Conservation (phyloP, 78 protist species). For the Planoprotostelium fungivorum region DNA sequence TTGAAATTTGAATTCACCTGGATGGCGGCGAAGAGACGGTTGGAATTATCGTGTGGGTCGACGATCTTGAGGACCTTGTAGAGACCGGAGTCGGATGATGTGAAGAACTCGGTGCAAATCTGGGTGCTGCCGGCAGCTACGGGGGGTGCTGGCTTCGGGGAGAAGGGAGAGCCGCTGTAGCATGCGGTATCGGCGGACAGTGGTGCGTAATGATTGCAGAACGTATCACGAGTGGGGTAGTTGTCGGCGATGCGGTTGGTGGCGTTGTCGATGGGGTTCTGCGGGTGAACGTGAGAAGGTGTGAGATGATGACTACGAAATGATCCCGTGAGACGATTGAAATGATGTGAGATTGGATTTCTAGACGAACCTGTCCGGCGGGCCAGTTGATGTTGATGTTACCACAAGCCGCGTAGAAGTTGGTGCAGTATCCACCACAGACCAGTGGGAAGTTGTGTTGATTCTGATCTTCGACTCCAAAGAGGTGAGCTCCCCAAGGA, state of each 20-base stretch:
- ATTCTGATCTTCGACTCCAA: not conserved
- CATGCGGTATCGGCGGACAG: not conserved
- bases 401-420: not conserved
- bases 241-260: not conserved
- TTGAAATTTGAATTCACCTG: not conserved
- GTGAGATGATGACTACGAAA: too few species aligned
- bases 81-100: not conserved
- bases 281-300: too few species aligned
- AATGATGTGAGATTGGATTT: too few species aligned
- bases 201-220: not conserved
- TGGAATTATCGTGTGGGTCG: not conserved
- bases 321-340: too few species aligned
- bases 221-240: not conserved
- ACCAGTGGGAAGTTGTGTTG: not conserved
- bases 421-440: not conserved
- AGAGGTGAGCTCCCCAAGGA: slow-evolving; percentile 1
- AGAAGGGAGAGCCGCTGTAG: not conserved
- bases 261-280: not conserved
- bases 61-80: not conserved
- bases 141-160: not conserved
- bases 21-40: not conserved
- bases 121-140: not conserved
- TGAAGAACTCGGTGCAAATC: not conserved
- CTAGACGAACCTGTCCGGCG: too few species aligned
- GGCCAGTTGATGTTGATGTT: not conserved